Evolutionary conservation across 768 basidiomycete genomes (phyloP).

Genomic region (Daedaleopsis nitida): DNA sequence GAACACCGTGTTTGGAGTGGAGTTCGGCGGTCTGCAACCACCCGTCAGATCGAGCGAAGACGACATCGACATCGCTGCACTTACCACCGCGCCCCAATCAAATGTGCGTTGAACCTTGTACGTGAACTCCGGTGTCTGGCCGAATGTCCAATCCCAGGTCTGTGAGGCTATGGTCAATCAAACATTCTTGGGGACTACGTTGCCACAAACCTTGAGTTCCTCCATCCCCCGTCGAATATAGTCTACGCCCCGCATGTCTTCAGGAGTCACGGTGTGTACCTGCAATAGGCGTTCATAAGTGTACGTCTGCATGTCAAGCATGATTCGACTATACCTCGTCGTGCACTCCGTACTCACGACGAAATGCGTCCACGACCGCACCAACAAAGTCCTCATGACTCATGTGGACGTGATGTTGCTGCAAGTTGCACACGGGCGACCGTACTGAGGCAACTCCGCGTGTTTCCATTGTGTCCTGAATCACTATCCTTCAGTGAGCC

Average conservation of each 20-base stretch:
- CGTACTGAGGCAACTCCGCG: slow-evolving; percentile 90
- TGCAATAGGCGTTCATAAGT: neutral
- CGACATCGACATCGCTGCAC: slow-evolving; percentile 15
- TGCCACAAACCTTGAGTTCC: slow-evolving; percentile 64
- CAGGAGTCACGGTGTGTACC: slow-evolving; percentile 41
- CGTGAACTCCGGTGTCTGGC: slow-evolving; percentile 92
- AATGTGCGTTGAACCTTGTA: slow-evolving; percentile 49
- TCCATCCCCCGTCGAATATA: slow-evolving; percentile 70
- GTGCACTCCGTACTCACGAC: slow-evolving; percentile 49
- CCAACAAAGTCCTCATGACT: slow-evolving; percentile 72
- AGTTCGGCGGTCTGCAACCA: slow-evolving; percentile 48
- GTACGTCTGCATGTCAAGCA: neutral
- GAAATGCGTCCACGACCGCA: slow-evolving; percentile 72
- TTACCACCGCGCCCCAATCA: slow-evolving; percentile 43
- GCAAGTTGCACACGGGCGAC: slow-evolving; percentile 88
- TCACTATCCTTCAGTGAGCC: slow-evolving; percentile 11
- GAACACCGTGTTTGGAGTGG: slow-evolving; percentile 65
- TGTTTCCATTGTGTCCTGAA: slow-evolving; percentile 75
- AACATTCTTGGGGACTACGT: neutral
- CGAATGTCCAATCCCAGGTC: slow-evolving; percentile 94
- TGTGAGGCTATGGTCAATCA: slow-evolving; percentile 31
- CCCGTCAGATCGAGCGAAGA: neutral
- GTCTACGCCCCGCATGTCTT: slow-evolving; percentile 45
- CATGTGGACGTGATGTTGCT: slow-evolving; percentile 48
- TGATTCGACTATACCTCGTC: slow-evolving; percentile 30